Evolutionary conservation across 345 rosid genomes (phyloP).

Genomic region (Citrus maxima): DNA sequence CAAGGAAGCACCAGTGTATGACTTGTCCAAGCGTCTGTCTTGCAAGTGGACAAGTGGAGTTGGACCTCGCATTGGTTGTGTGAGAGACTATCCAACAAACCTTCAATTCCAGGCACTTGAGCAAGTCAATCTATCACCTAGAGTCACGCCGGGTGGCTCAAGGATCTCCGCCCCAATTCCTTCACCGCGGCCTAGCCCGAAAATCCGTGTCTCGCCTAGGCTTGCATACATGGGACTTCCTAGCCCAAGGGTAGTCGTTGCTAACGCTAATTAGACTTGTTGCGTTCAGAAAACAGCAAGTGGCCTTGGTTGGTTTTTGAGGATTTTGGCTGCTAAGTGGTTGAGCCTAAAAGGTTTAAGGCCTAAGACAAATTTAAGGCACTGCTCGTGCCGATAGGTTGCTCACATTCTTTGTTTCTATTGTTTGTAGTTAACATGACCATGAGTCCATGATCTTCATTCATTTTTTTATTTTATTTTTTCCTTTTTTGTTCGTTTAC

Average conservation of each 20-base stretch:
- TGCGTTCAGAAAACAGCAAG: background rate
- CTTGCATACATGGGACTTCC: constrained; percentile 56
- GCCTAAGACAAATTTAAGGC: background rate
- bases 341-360: background rate
- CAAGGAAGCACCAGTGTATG: constrained; percentile 31
- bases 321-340: background rate
- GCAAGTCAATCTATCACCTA: constrained; percentile 60
- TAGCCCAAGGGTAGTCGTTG: constrained; percentile 30
- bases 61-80: constrained; percentile 72
- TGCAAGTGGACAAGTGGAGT: constrained; percentile 75
- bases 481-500: background rate
- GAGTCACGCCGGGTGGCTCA: constrained; percentile 26
- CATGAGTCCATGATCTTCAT: background rate
- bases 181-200: constrained; percentile 48
- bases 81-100: constrained; percentile 67
- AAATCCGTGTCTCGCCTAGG: constrained; percentile 40
- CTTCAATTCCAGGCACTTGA: constrained; percentile 57
- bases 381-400: constrained; percentile 8
- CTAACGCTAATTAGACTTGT: background rate
- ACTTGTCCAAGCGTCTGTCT: constrained; percentile 43
- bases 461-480: background rate
- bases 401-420: constrained; percentile 3
- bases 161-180: constrained; percentile 31
- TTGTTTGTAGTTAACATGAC: background rate
- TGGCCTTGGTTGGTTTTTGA: background rate